These are phyloP conservation scores for Vigna unguiculata DNA, from an alignment of 306 rosid species.

Conservation along the genomic window DNA sequence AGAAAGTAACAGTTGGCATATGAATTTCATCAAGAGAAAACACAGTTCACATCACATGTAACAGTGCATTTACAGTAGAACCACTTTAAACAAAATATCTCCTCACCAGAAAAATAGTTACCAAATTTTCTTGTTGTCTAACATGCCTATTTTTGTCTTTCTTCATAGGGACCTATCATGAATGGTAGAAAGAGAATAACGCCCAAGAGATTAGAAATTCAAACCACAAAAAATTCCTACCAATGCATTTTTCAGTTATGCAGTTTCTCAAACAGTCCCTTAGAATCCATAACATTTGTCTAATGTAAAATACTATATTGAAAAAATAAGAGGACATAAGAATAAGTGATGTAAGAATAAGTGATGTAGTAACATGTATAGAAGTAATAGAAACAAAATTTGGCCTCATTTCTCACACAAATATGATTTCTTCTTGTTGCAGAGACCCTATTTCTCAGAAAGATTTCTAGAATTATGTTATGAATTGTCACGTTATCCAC, in stretches of 20 bases:
- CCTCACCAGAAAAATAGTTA: neutral
- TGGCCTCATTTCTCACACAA: too few relatives aligned
- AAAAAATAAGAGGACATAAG: too few relatives aligned
- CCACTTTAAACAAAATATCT: neutral
- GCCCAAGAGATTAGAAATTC: neutral
- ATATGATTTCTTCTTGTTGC: too few relatives aligned
- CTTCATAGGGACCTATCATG: neutral
- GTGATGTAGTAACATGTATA: too few relatives aligned
- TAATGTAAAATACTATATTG: too few relatives aligned
- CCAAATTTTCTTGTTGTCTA: neutral
- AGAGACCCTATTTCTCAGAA: too few relatives aligned
- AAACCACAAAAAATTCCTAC: neutral
- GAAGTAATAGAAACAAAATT: too few relatives aligned
- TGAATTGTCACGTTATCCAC: too few relatives aligned
- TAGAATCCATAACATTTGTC: neutral
- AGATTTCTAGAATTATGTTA: too few relatives aligned
- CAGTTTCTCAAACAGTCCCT: neutral
- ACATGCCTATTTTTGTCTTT: neutral
- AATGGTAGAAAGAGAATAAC: neutral
- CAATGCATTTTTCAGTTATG: neutral
- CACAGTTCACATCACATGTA: neutral
- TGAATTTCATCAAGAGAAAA: neutral
- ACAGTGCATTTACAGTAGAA: neutral
- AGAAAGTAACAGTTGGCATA: neutral
- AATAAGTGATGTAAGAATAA: too few relatives aligned